Evolutionary conservation across 2,329 filamentous ascomycete species (phyloP).

Genomic region (Neonectria hederae): DNA sequence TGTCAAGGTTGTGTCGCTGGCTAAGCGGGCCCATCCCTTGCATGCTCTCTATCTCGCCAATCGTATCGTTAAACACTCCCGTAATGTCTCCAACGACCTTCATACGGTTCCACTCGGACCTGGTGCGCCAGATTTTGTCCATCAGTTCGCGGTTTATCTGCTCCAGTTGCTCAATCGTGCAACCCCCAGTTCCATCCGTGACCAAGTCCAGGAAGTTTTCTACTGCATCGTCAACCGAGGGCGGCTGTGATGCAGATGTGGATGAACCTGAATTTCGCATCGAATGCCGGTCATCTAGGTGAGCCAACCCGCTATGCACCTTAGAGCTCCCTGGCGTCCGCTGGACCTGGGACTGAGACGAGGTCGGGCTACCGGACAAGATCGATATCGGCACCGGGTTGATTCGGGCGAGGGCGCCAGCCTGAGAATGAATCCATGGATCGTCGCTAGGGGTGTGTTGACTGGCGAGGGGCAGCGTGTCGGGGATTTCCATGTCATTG

Average conservation of each 20-base stretch:
- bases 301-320: constrained; percentile 45
- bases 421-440: constrained; percentile 68
- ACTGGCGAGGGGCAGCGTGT: constrained; percentile 60
- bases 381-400: constrained; percentile 41
- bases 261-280: constrained; percentile 48
- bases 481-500: constrained; percentile 58
- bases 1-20: constrained; percentile 46
- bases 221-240: constrained; percentile 60
- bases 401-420: constrained; percentile 58
- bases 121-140: constrained; percentile 84
- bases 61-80: constrained; percentile 78
- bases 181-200: constrained; percentile 74
- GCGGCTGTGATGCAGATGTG: constrained; percentile 57
- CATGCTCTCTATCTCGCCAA: constrained; percentile 71
- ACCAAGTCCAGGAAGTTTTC: constrained; percentile 69
- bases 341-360: constrained; percentile 48
- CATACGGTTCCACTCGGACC: constrained; percentile 85
- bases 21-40: constrained; percentile 57
- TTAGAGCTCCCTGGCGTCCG: constrained; percentile 47
- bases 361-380: constrained; percentile 49
- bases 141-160: constrained; percentile 92
- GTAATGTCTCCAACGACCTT: constrained; percentile 72
- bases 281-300: constrained; percentile 50
- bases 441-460: constrained; percentile 63
- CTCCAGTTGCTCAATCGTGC: constrained; percentile 92